These are phyloP conservation scores for Colletotrichum abscissum DNA, from an alignment of 2,329 filamentous ascomycete genomes.

Conservation along the genomic window DNA sequence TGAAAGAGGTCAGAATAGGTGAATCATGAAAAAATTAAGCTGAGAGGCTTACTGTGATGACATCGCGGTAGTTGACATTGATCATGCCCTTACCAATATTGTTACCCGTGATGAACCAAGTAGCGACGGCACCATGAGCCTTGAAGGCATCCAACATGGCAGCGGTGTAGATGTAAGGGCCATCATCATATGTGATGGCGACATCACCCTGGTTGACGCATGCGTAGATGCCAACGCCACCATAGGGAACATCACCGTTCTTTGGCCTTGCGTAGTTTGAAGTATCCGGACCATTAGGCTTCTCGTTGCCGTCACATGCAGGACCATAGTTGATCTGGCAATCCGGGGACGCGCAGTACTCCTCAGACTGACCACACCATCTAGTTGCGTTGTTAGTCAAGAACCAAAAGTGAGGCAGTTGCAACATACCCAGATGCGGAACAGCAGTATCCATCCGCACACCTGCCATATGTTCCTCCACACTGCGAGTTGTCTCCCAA, in stretches of 20 bases:
- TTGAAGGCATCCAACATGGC: slow-evolving; percentile 49
- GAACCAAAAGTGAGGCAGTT: no score
- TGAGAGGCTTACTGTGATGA: slow-evolving; percentile 45
- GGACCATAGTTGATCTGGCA: slow-evolving; percentile 44
- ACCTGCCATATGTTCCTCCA: slow-evolving; percentile 43
- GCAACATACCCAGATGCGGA: slow-evolving; percentile 44
- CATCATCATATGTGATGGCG: slow-evolving; percentile 52
- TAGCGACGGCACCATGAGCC: slow-evolving; percentile 45
- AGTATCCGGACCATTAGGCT: slow-evolving; percentile 41
- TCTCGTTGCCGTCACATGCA: slow-evolving; percentile 45
- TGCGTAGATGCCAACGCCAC: slow-evolving; percentile 45
- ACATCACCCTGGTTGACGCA: slow-evolving; percentile 45
- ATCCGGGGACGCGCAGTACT: slow-evolving; percentile 41
- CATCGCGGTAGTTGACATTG: slow-evolving; percentile 43
- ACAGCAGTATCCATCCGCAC: slow-evolving; percentile 46
- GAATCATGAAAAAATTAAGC: no score
- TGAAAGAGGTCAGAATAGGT: slow-evolving; percentile 34
- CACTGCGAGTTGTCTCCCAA: slow-evolving; percentile 39
- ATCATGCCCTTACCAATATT: slow-evolving; percentile 49
- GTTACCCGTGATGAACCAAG: slow-evolving; percentile 50
- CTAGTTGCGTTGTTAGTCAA: neutral
- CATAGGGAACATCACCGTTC: slow-evolving; percentile 43
- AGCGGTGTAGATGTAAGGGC: slow-evolving; percentile 47
- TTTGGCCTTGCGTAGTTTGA: slow-evolving; percentile 39
- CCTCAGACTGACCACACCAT: slow-evolving; percentile 43